phyloP scores from a whole-genome alignment of 78 protist genomes.

The Parvularia atlantis region DNA sequence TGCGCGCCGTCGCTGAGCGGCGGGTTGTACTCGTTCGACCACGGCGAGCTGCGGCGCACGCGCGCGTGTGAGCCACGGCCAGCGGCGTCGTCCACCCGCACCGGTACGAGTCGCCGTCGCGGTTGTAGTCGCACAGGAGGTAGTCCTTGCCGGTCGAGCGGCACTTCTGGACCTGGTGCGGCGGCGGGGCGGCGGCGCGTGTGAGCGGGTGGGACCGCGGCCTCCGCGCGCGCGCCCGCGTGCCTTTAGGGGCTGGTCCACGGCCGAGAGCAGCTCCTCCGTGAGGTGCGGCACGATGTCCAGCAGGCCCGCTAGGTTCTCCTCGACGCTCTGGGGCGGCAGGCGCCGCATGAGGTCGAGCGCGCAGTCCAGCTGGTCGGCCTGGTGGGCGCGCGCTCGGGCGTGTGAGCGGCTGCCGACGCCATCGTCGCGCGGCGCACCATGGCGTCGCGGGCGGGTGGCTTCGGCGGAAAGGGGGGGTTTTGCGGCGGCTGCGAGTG shows the following conservation, averaged over 20 bases:
- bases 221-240: too few relatives aligned
- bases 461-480: too few relatives aligned
- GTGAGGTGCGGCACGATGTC: constrained; percentile 78
- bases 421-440: too few relatives aligned
- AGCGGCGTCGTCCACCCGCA: neutral
- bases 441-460: too few relatives aligned
- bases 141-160: constrained; percentile 30
- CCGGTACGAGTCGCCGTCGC: constrained; percentile 96
- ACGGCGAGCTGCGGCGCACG: constrained; percentile 74
- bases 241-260: constrained; percentile 89
- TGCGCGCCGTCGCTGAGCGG: constrained; percentile 64
- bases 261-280: constrained; percentile 79
- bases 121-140: constrained; percentile 91
- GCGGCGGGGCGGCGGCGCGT: too few relatives aligned
- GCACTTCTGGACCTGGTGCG: too few relatives aligned
- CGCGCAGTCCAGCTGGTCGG: constrained; percentile 67
- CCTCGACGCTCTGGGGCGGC: constrained; percentile 59
- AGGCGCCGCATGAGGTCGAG: constrained; percentile 83
- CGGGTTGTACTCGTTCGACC: constrained; percentile 91
- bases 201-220: too few relatives aligned
- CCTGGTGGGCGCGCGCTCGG: too few relatives aligned
- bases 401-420: too few relatives aligned
- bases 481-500: too few relatives aligned
- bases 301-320: constrained; percentile 2
- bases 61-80: neutral